A percentile compares a stretch with the other conserved stretches of the same genome.
Evolutionary conservation across 2,329 filamentous ascomycete species (phyloP).

Genomic region (Cercospora sp.): DNA sequence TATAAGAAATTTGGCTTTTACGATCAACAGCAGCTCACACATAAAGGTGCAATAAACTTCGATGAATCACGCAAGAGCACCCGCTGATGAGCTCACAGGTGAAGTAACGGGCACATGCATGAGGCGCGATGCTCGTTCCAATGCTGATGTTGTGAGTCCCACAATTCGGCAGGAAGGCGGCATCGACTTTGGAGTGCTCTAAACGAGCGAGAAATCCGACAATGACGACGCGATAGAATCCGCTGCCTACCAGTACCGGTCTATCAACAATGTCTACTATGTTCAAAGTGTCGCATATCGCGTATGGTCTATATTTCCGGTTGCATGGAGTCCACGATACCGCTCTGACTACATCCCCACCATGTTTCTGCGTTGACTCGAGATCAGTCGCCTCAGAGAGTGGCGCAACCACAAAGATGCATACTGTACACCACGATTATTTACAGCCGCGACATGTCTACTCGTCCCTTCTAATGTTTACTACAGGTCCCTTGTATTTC

Average conservation of each 20-base stretch:
- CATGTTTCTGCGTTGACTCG: not conserved
- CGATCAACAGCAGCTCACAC: conserved; percentile 11
- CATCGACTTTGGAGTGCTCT: conserved; percentile 3
- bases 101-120: conserved; percentile 8
- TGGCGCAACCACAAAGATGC: not conserved
- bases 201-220: not conserved
- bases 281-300: not conserved
- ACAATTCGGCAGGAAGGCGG: not conserved
- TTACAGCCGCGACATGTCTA: not conserved
- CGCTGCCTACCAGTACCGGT: not conserved
- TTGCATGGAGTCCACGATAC: not conserved
- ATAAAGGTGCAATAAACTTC: not conserved
- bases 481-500: conserved; percentile 22
- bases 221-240: not conserved
- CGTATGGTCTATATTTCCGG: not conserved
- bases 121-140: conserved; percentile 2
- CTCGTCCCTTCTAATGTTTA: conserved; percentile 12
- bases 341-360: not conserved
- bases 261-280: not conserved
- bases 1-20: conserved; percentile 34
- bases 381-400: not conserved
- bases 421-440: not conserved
- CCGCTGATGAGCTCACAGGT: not conserved
- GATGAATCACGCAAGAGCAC: not conserved
- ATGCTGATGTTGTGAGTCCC: not conserved